Base-by-base conservation (phyloP, 2,329 filamentous ascomycete species). In the Blastomyces parvus region DNA sequence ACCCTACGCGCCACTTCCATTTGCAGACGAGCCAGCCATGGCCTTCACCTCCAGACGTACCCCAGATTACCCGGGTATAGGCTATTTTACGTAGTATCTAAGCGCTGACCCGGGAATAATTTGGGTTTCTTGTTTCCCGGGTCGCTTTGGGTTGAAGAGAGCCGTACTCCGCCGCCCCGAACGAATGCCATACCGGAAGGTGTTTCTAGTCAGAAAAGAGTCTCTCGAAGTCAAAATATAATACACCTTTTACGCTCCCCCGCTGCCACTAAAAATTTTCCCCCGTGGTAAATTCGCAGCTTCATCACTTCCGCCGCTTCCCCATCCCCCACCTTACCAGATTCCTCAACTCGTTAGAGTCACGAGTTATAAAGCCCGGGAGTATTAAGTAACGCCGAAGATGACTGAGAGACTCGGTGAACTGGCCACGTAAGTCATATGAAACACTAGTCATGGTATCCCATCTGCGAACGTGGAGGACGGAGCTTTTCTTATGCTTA, bases 311-410 rank as follows among this genome's bases (percentile, higher is more conserved):
- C 44, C 7, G 36, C 52, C 14, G 7, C 27, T 56, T 13, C n/a
- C 8, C 9, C 30, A 19, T 14, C 11, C 7, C 9, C n/a, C 25
- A 19, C n/a, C 44, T 25, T n/a, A 25, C n/a, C n/a, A 38, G 36
- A 38, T 17, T 8, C 53, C 53, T 33, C 53, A 30, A 56, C 53
- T 33, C 7, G 30, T 38, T 25, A 17, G 13, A 36, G 27, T 40
- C 22, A 13, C 36, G 5, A 13, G n/a, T 14, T 25, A 25, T 9
- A 42, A 40, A 9, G 19, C 4, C 33, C 19, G 11, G 19, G 25
- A 62, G 72, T 76, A 30, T 72, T 72, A 30, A 30, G 27, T 30
- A 40, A 74, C 52, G 2, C 11, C n/a, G 17, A 56, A 27, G 3
- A 62, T 62, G 60, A 36, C 60, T 22, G 60, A 62, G 5, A 56